These are phyloP conservation scores for Ogataea polymorpha DNA, from an alignment of 805 yeast genomes.

Conservation along the genomic window DNA sequence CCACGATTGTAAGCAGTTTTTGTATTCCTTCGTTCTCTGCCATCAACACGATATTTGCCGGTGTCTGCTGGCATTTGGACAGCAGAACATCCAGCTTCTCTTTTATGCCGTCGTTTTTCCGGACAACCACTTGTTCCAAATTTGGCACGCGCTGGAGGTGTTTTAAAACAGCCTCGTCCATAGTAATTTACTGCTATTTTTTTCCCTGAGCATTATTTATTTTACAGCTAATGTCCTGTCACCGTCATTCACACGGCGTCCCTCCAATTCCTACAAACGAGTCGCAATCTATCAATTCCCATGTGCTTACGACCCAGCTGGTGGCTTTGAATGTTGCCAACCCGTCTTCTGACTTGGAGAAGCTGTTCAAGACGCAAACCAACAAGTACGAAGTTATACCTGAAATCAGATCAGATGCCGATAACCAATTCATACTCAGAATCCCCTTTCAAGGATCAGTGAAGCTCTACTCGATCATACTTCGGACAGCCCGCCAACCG, in stretches of 20 bases:
- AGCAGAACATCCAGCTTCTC: conserved; percentile 19
- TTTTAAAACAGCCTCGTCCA: not conserved
- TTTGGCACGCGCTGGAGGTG: conserved; percentile 1
- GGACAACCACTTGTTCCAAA: conserved; percentile 19
- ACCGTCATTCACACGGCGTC: conserved; percentile 40
- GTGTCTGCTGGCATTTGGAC: conserved; percentile 1
- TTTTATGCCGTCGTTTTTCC: conserved; percentile 25
- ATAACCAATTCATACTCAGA: conserved; percentile 70
- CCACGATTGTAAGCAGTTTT: conserved; percentile 29
- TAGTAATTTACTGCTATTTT: not conserved
- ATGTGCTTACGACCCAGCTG: conserved; percentile 58
- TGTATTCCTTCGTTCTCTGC: conserved; percentile 25
- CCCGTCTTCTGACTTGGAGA: conserved; percentile 43
- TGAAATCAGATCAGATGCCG: conserved; percentile 61
- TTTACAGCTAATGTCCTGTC: conserved; percentile 12
- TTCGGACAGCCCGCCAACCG: conserved; percentile 59
- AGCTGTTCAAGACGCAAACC: conserved; percentile 52
- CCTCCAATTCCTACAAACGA: conserved; percentile 71
- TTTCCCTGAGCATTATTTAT: not conserved
- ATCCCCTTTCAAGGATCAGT: conserved; percentile 74
- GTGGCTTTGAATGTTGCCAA: conserved; percentile 62
- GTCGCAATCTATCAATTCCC: conserved; percentile 62
- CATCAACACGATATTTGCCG: conserved; percentile 18
- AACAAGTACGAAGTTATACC: conserved; percentile 47
- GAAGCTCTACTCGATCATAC: conserved; percentile 66